These are phyloP conservation scores for Boletus barrowsii DNA, from an alignment of 768 basidiomycete species.

Conservation along the genomic window DNA sequence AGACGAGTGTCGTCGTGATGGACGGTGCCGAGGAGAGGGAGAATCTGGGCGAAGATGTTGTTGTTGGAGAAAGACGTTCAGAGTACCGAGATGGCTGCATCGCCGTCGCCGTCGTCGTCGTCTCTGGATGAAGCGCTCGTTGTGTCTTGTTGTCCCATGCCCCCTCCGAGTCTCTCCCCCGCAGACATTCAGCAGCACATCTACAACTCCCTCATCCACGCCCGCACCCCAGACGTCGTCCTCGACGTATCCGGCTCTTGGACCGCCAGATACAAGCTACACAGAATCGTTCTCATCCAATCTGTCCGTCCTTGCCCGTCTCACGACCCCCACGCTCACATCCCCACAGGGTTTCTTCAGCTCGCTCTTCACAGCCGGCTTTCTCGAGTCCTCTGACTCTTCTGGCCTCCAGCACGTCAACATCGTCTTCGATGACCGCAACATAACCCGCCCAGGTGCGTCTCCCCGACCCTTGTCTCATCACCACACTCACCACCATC, in stretches of 20 bases:
- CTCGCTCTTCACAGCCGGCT: constrained; percentile 81
- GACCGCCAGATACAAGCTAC: constrained; percentile 74
- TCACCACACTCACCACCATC: constrained; percentile 8
- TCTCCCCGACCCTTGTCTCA: constrained; percentile 5
- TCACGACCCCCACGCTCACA: not conserved
- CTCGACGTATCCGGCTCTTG: constrained; percentile 65
- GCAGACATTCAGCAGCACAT: constrained; percentile 70
- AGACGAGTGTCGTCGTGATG: constrained; percentile 26
- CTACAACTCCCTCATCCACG: constrained; percentile 68
- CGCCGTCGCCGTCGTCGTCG: not conserved
- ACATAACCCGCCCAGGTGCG: constrained; percentile 84
- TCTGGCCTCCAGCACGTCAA: constrained; percentile 51
- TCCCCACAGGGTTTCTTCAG: constrained; percentile 75
- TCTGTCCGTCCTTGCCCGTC: constrained; percentile 48
- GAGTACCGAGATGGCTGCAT: constrained; percentile 1
- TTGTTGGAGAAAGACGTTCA: constrained; percentile 42
- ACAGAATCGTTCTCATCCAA: constrained; percentile 86
- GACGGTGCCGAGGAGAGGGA: constrained; percentile 55
- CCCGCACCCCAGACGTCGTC: constrained; percentile 74
- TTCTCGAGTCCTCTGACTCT: constrained; percentile 52
- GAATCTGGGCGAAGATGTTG: constrained; percentile 59
- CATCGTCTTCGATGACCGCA: constrained; percentile 76
- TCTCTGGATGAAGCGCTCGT: no score
- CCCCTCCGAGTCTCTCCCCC: constrained; percentile 44
- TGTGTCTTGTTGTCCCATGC: constrained; percentile 38